Conservation (phyloP, 2,329 filamentous ascomycete species). For the Pseudogymnoascus sp. region DNA sequence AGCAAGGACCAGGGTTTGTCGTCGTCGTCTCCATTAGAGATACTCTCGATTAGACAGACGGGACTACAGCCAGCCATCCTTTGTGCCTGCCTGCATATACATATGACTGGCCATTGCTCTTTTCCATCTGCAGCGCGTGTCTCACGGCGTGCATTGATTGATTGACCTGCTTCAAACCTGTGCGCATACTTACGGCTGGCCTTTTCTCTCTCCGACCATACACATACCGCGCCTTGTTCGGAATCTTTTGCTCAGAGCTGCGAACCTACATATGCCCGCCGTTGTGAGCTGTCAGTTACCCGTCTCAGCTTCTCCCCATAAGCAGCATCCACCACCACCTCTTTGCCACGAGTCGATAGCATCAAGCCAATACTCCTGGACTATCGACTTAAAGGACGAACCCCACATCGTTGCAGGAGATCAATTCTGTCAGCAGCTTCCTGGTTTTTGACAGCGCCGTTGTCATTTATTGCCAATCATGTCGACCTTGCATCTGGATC, state of each 20-base stretch:
- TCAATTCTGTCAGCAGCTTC: background rate
- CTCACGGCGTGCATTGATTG: background rate
- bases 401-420: conserved; percentile 6
- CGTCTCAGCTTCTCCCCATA: background rate
- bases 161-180: background rate
- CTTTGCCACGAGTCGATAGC: conserved; percentile 4
- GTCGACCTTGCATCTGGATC: background rate
- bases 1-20: background rate
- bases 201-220: background rate
- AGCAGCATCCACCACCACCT: background rate
- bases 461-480: background rate
- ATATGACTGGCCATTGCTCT: background rate
- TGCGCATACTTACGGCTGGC: background rate
- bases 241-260: background rate
- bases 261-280: background rate
- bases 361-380: background rate
- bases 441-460: background rate
- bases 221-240: background rate
- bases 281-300: conserved; percentile 7
- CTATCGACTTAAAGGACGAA: background rate
- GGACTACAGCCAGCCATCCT: background rate
- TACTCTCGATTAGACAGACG: background rate
- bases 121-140: background rate
- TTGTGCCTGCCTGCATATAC: conserved; percentile 6
- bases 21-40: background rate